phyloP scores from a whole-genome alignment of 441 rosid genomes.

The Rhodomyrtus psidioides region DNA sequence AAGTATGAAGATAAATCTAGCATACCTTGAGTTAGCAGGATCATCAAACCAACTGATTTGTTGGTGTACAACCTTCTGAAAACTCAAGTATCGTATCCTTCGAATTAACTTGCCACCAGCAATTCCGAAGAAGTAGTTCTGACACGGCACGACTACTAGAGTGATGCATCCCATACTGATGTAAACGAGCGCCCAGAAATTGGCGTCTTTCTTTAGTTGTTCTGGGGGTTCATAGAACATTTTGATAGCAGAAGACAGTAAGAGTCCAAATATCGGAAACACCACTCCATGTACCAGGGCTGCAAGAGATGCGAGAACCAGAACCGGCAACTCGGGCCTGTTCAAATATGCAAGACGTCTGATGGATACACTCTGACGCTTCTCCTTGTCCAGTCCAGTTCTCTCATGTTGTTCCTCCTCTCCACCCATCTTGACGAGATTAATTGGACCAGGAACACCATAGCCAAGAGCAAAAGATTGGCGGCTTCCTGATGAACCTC shows the following conservation, averaged over 20 bases:
- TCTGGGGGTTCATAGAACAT: conserved; percentile 7
- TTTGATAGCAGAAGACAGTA: conserved; percentile 7
- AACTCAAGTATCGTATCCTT: conserved; percentile 7
- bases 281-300: not conserved
- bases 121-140: conserved; percentile 8
- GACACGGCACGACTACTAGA: not conserved
- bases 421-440: conserved; percentile 17
- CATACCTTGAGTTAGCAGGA: conserved; percentile 8
- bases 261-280: conserved; percentile 4
- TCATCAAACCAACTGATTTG: conserved; percentile 9
- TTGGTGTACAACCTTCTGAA: conserved; percentile 11
- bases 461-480: conserved; percentile 39
- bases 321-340: conserved; percentile 3
- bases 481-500: conserved; percentile 40
- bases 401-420: not conserved
- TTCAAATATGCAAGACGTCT: conserved; percentile 6
- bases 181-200: conserved; percentile 5
- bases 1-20: not conserved
- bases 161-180: not conserved
- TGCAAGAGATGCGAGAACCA: conserved; percentile 2
- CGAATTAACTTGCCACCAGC: conserved; percentile 11
- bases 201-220: conserved; percentile 1
- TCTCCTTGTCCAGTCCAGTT: conserved; percentile 1
- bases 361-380: conserved; percentile 9
- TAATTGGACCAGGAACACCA: conserved; percentile 26